These are phyloP conservation scores for Ophiognomonia clavigignenti-juglandacearum DNA, from an alignment of 2,329 filamentous ascomycete species.

Conservation along the genomic window DNA sequence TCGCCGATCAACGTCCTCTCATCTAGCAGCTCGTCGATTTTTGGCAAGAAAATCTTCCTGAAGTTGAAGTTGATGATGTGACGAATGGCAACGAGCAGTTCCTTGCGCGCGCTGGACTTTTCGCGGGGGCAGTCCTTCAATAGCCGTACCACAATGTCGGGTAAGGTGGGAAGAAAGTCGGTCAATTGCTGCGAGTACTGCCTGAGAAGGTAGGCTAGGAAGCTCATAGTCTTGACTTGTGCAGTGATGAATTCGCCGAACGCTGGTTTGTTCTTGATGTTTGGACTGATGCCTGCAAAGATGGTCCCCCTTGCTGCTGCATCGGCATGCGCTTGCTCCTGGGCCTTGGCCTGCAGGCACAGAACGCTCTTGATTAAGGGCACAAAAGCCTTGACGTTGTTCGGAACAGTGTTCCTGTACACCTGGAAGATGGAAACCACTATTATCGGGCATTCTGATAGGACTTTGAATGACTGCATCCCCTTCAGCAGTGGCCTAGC, in stretches of 20 bases:
- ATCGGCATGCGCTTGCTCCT: slow-evolving; percentile 86
- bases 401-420: slow-evolving; percentile 71
- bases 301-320: slow-evolving; percentile 74
- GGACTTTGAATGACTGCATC: slow-evolving; percentile 98
- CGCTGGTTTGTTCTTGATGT: slow-evolving; percentile 87
- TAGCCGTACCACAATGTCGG: slow-evolving; percentile 83
- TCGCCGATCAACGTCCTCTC: slow-evolving; percentile 93
- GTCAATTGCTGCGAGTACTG: slow-evolving; percentile 82
- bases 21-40: slow-evolving; percentile 92
- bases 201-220: slow-evolving; percentile 85
- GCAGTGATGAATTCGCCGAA: slow-evolving; percentile 98
- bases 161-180: slow-evolving; percentile 82
- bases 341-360: slow-evolving; percentile 82
- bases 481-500: slow-evolving; percentile 79
- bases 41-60: slow-evolving; percentile 85
- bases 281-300: slow-evolving; percentile 88
- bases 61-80: slow-evolving; percentile 99
- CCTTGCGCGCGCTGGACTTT: slow-evolving; percentile 89
- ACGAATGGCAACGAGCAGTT: slow-evolving; percentile 89
- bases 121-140: slow-evolving; percentile 92
- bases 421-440: slow-evolving; percentile 98
- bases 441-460: slow-evolving; percentile 97
- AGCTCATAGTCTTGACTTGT: slow-evolving; percentile 99
- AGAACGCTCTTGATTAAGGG: slow-evolving; percentile 90
- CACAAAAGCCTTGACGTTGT: slow-evolving; percentile 88